Conservation (phyloP, 306 rosid genomes). For the Geum urbanum region DNA sequence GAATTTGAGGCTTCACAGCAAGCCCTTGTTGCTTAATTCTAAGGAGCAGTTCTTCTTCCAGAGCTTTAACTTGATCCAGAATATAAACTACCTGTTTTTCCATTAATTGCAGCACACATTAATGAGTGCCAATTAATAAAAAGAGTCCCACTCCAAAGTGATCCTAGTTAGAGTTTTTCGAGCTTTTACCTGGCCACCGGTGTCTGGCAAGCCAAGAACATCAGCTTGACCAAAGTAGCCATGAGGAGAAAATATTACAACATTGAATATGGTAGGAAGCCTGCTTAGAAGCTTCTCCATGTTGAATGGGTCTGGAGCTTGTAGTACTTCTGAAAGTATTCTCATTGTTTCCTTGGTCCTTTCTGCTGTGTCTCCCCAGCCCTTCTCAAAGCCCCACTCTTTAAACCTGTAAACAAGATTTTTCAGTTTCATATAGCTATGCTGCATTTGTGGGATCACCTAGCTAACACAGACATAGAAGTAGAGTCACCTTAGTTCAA, state of each 20-base stretch:
- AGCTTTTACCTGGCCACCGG: conserved; percentile 82
- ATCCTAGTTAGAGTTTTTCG: neutral
- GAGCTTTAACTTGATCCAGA: conserved; percentile 85
- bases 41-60: conserved; percentile 68
- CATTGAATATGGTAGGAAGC: conserved; percentile 72
- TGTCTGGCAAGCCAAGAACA: conserved; percentile 95
- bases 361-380: conserved; percentile 85
- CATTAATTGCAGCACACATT: neutral
- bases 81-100: conserved; percentile 75
- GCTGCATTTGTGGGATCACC: neutral
- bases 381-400: conserved; percentile 95
- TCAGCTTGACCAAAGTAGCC: conserved; percentile 94
- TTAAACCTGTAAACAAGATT: conserved; percentile 47
- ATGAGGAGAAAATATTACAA: conserved; percentile 79
- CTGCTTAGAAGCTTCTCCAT: conserved; percentile 63
- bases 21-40: conserved; percentile 80
- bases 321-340: conserved; percentile 66
- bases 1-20: conserved; percentile 71
- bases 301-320: conserved; percentile 75
- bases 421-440: neutral
- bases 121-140: too few relatives aligned
- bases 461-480: neutral
- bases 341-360: conserved; percentile 68
- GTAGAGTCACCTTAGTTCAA: conserved; percentile 55
- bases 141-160: neutral